Conservation (phyloP, 202 grass and related monocot genomes). For the Musa balbisiana region DNA sequence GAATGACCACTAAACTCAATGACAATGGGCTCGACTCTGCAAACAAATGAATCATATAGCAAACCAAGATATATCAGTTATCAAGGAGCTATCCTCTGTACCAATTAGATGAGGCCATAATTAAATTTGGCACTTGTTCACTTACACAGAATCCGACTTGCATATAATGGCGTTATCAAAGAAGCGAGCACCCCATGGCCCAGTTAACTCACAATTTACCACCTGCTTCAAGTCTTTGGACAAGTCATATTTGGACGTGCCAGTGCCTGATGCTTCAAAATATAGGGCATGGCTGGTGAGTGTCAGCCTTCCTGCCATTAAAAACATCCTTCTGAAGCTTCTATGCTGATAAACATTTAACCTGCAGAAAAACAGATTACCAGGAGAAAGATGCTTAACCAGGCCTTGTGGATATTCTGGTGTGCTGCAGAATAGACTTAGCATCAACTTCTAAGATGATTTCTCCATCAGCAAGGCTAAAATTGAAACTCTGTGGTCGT, state of each 20-base stretch:
- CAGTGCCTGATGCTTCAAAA: slow-evolving; percentile 65
- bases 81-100: not conserved
- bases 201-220: slow-evolving; percentile 72
- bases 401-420: slow-evolving; percentile 74
- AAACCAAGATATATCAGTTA: not conserved
- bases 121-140: slow-evolving; percentile 8
- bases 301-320: slow-evolving; percentile 75
- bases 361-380: slow-evolving; percentile 41
- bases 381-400: slow-evolving; percentile 75
- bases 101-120: not conserved
- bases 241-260: slow-evolving; percentile 55
- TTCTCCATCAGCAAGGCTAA: slow-evolving; percentile 51
- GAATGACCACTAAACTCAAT: slow-evolving; percentile 82
- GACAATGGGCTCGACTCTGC: slow-evolving; percentile 60
- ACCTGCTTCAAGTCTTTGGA: slow-evolving; percentile 65
- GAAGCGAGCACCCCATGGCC: slow-evolving; percentile 87
- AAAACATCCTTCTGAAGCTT: slow-evolving; percentile 25
- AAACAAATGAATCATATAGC: slow-evolving; percentile 24
- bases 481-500: slow-evolving; percentile 30
- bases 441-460: slow-evolving; percentile 73
- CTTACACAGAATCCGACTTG: slow-evolving; percentile 80
- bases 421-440: slow-evolving; percentile 76
- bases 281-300: slow-evolving; percentile 79
- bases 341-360: slow-evolving; percentile 12
- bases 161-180: slow-evolving; percentile 97